Evolutionary conservation across 306 rosid genomes (phyloP), one percentile per base, ranked within the genome.

Genomic region (Trichosanthes cucumerina): DNA sequence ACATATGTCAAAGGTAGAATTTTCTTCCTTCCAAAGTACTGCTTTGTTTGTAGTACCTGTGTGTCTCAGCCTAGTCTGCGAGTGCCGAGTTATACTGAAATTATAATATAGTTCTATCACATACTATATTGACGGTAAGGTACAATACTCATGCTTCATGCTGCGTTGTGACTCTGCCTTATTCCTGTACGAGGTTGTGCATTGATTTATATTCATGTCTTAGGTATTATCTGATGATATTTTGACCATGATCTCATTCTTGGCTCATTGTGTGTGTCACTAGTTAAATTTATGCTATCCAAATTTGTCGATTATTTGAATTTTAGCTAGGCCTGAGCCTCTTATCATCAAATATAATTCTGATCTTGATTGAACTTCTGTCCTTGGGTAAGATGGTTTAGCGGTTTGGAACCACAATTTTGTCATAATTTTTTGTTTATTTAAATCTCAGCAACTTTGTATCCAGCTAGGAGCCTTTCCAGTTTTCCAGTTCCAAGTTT

Each of bases 1-100:
- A 64, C 92, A 91, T 84, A 92, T 90, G 93, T 86, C 92, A 31
- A 95, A 95, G 97, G 99, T 95, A 52, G 46, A 80, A 46, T 52
- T 53, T 50, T 56, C 72, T 43, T 46, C 43, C 63, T 56, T 3
- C 66, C 21, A 58, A 38, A 39, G 53, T 16, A 23, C 59, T 82
- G 38, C 77, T 63, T 68, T 81, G 38, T 34, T 49, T 43, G 41
- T 24, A 28, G 41, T 33, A 31, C 49, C 47, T 52, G 31, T 18
- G 46, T 19, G 33, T 49, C 34, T 73, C 62, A 74, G 62, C 39
- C 60, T 52, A 18, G 46, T 34, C 21, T 21, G 65, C n/a, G n/a
- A n/a, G 79, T 49, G 43, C 24, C 24, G 18, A 63, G 12, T 28
- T 28, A 7, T 47, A 26, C 41, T 47, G 6, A 26, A 47, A 26